Evolutionary conservation across 441 rosid genomes (phyloP), one percentile per base, ranked within the genome.

Genomic region (Lagerstroemia fauriei): DNA sequence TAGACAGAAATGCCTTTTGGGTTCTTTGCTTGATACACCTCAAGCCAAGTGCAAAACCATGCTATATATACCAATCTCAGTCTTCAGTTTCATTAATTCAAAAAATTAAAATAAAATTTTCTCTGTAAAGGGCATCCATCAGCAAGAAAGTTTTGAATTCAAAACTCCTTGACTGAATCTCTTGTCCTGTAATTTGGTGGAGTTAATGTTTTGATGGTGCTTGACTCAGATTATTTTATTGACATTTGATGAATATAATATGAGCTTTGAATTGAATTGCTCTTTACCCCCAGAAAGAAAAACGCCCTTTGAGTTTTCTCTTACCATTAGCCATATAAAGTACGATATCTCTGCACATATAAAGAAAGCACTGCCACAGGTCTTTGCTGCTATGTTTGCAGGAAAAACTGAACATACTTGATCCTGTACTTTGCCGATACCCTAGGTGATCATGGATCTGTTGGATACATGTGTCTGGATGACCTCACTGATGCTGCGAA

Each of bases 361-460:
- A 47, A 38, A 29, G 29, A 12, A 27, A 65, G 29, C 71, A 65
- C 14, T 29, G 32, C 18, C 9, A 6, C 14, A n/a, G 1, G 71
- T 27, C 71, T 38, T 4, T 56, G 24, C 31, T 20, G 13, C 29
- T 24, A 10, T 79, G 73, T 81, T 80, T 89, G 84, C 88, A 96
- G 98, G 97, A 96, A 87, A 92, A 91, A 85, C 81, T 96, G 88
- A 92, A 89, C 82, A 89, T n/a, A n/a, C n/a, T n/a, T n/a, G n/a
- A n/a, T n/a, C n/a, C n/a, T n/a, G n/a, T n/a, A n/a, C n/a, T n/a
- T n/a, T n/a, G n/a, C n/a, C n/a, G n/a, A n/a, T n/a, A n/a, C n/a
- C n/a, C n/a, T n/a, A n/a, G n/a, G n/a, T n/a, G n/a, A n/a, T n/a
- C n/a, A n/a, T n/a, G n/a, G n/a, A n/a, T n/a, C n/a, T n/a, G n/a